Conservation (phyloP, 805 yeast species). For the Wickerhamiella occidentalis region DNA sequence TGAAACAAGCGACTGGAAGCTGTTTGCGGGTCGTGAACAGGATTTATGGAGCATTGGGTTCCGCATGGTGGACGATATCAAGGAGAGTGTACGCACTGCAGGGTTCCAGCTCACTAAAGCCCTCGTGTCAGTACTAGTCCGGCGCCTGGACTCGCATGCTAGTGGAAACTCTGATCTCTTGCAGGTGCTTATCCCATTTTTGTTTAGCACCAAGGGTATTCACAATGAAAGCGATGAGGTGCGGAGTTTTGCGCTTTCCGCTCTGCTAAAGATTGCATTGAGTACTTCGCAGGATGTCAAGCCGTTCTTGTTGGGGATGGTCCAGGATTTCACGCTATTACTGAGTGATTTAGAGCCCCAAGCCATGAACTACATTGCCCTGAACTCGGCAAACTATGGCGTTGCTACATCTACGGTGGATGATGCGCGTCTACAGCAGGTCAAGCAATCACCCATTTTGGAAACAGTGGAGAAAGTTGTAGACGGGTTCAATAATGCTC, state of each 20-base stretch:
- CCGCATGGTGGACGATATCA: conserved; percentile 84
- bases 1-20: conserved; percentile 27
- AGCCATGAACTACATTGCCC: conserved; percentile 65
- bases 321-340: conserved; percentile 54
- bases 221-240: conserved; percentile 81
- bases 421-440: conserved; percentile 55
- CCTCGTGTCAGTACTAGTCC: conserved; percentile 13
- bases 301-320: conserved; percentile 55
- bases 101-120: conserved; percentile 58
- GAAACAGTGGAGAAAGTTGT: conserved; percentile 66
- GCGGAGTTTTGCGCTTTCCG: conserved; percentile 60
- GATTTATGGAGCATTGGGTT: conserved; percentile 81
- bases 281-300: conserved; percentile 44
- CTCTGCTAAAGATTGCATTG: conserved; percentile 58
- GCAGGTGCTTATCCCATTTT: conserved; percentile 56
- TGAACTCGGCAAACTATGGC: conserved; percentile 83
- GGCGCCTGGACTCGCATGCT: conserved; percentile 39
- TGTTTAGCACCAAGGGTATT: conserved; percentile 67
- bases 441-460: conserved; percentile 80
- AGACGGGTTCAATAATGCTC: conserved; percentile 41
- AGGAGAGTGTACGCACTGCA: conserved; percentile 79
- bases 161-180: conserved; percentile 38
- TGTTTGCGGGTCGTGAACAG: conserved; percentile 21
- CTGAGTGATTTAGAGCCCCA: conserved; percentile 91
- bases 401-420: conserved; percentile 61